Percentiles rank a stretch among this genome's conserved stretches.
These are phyloP conservation scores for Phytophthora cactorum DNA, from an alignment of 352 stramenopile genomes.

Conservation along the genomic window DNA sequence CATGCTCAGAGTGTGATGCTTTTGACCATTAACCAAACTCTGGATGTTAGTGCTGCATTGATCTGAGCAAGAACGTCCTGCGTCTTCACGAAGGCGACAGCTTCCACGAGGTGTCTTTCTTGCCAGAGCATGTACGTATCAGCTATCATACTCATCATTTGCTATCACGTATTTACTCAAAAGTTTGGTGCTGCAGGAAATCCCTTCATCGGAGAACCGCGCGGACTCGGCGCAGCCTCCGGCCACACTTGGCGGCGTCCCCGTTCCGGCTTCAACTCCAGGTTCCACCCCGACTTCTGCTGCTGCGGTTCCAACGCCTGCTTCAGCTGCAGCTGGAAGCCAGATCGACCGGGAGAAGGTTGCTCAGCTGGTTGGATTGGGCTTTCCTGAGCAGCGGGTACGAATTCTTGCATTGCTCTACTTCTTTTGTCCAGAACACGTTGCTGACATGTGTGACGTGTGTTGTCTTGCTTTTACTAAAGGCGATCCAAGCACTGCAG, in stretches of 20 bases:
- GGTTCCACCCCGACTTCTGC: constrained; percentile 21
- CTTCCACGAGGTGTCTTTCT: constrained; percentile 85
- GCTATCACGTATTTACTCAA: constrained; percentile 5
- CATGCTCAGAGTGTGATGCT: not conserved
- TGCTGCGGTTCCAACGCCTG: constrained; percentile 18
- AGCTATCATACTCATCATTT: not conserved
- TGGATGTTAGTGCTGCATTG: constrained; percentile 91
- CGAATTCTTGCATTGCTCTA: constrained; percentile 10
- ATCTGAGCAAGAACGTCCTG: constrained; percentile 93
- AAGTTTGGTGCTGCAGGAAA: constrained; percentile 51
- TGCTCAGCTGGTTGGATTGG: constrained; percentile 64
- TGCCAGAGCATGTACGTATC: constrained; percentile 80
- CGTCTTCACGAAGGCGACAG: constrained; percentile 72
- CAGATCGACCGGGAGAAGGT: constrained; percentile 60
- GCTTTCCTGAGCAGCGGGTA: constrained; percentile 70
- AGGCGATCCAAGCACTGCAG: constrained; percentile 68
- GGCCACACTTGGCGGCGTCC: constrained; percentile 31
- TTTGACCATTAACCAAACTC: constrained; percentile 3
- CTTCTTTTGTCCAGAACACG: not conserved
- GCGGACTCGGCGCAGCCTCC: constrained; percentile 34
- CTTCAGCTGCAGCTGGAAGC: constrained; percentile 18
- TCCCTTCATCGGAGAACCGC: constrained; percentile 64
- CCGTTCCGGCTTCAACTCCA: constrained; percentile 36
- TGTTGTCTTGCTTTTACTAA: constrained; percentile 27
- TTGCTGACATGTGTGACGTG: constrained; percentile 25